Percentiles rank a stretch among this genome's conserved stretches.
Evolutionary conservation across 192 early-diverging fungal genomes (phyloP).

Genomic region (Backusella macrospora): DNA sequence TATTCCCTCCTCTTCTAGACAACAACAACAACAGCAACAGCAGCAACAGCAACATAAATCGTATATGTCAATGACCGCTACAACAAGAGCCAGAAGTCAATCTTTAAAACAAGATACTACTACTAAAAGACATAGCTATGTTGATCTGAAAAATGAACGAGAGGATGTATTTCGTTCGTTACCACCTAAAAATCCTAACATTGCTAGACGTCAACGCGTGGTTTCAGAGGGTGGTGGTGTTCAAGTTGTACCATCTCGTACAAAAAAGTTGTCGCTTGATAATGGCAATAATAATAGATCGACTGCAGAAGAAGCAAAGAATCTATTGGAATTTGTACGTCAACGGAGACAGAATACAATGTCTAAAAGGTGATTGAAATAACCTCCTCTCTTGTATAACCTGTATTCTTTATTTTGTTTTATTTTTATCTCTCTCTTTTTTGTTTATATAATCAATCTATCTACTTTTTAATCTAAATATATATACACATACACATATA

Average conservation of each 20-base stretch:
- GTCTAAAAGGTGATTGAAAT: background rate
- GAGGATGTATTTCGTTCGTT: background rate
- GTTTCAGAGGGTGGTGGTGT: background rate
- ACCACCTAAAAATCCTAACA: background rate
- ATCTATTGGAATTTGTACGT: background rate
- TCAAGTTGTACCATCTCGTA: background rate
- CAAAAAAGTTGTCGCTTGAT: background rate
- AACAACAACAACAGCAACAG: conserved; percentile 1
- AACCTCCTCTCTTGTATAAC: background rate
- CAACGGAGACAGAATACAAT: background rate
- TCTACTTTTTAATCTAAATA: too few species aligned
- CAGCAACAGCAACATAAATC: background rate
- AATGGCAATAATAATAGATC: background rate
- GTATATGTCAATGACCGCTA: too few species aligned
- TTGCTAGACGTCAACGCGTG: background rate
- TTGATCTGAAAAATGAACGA: background rate
- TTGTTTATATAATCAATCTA: too few species aligned
- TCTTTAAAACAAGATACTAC: background rate
- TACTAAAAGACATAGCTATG: background rate
- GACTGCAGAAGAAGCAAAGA: background rate
- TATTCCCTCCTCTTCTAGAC: background rate
- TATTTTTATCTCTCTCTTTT: background rate
- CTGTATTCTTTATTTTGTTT: too few species aligned
- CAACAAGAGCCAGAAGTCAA: too few species aligned
- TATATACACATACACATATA: too few species aligned